These are phyloP conservation scores for Rutstroemia sp. DNA, from an alignment of 2,329 filamentous ascomycete species.

Conservation along the genomic window DNA sequence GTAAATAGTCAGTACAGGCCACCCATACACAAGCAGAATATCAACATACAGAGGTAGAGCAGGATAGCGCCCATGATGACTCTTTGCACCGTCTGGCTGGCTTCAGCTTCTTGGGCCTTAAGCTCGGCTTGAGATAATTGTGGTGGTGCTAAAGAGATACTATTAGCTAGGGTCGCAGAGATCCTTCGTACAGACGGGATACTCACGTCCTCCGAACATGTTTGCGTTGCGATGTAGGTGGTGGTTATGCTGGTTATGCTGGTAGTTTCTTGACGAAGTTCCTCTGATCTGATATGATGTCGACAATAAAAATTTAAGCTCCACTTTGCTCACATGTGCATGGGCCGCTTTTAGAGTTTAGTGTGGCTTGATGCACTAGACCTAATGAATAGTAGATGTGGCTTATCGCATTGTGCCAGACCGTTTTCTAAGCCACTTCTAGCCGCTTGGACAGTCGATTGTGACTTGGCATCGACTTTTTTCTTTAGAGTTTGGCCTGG, in stretches of 20 bases:
- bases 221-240: conserved; percentile 24
- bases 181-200: neutral
- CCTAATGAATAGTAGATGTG: neutral
- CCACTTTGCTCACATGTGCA: neutral
- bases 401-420: neutral
- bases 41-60: conserved; percentile 66
- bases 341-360: neutral
- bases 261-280: neutral
- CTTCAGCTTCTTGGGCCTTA: conserved; percentile 59
- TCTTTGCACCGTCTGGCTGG: conserved; percentile 58
- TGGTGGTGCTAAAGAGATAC: conserved; percentile 44
- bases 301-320: neutral
- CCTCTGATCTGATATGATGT: neutral
- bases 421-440: too few species aligned
- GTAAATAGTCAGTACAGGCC: conserved; percentile 6
- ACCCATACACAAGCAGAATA: neutral
- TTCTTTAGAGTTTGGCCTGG: too few species aligned
- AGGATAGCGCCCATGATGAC: conserved; percentile 58
- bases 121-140: conserved; percentile 65
- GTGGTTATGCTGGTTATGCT: conserved; percentile 4
- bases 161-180: conserved; percentile 6
- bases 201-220: conserved; percentile 59
- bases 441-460: too few species aligned
- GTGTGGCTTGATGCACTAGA: neutral
- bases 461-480: too few species aligned